phyloP scores from a whole-genome alignment of 257 asterid genomes.

The Lantana camara region DNA sequence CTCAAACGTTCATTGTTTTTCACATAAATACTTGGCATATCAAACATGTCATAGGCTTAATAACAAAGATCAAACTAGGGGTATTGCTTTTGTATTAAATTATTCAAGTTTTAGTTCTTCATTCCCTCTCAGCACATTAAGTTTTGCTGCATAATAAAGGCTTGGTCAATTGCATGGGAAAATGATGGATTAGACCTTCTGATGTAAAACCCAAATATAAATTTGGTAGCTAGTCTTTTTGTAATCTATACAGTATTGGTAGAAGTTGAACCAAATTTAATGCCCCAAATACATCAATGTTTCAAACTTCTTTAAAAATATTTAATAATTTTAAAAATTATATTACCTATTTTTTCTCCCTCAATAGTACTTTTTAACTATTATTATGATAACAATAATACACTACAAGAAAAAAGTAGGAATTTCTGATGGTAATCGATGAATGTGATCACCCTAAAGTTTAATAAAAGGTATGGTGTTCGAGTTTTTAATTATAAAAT shows the following conservation, averaged over 20 bases:
- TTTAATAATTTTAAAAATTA: too few relatives aligned
- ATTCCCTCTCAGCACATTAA: conserved; percentile 23
- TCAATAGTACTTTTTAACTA: too few relatives aligned
- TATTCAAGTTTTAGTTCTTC: conserved; percentile 14
- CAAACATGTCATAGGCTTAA: neutral
- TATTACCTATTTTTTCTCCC: too few relatives aligned
- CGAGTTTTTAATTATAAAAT: too few relatives aligned
- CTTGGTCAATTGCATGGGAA: conserved; percentile 11
- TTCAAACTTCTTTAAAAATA: too few relatives aligned
- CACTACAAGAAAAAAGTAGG: too few relatives aligned
- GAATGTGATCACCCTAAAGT: too few relatives aligned
- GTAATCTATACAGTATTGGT: neutral
- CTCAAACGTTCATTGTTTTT: neutral
- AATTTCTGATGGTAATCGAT: too few relatives aligned
- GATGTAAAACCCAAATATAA: neutral
- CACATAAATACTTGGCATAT: neutral
- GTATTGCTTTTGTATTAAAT: neutral
- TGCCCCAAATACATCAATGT: too few relatives aligned
- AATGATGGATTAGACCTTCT: neutral
- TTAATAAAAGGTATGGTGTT: too few relatives aligned
- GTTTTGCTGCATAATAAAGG: conserved; percentile 30
- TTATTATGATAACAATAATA: too few relatives aligned
- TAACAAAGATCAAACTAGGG: neutral
- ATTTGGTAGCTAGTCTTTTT: neutral
- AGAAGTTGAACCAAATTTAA: too few relatives aligned